Conservation (phyloP, 768 basidiomycete genomes). For the Rhodotorula toruloides region DNA sequence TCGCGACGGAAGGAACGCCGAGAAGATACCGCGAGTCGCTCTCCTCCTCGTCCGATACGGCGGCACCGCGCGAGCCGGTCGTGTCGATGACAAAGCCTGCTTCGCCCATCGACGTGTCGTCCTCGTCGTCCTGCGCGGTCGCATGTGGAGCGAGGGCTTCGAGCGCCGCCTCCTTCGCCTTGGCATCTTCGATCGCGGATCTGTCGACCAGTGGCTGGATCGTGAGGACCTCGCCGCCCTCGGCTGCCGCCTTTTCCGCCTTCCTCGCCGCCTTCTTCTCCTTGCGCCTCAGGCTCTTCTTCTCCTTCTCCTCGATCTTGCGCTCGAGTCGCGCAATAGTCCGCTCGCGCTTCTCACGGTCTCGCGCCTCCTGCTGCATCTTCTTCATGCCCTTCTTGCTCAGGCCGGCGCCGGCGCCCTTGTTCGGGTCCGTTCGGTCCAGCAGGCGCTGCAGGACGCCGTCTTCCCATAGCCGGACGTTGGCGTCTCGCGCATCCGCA, state of each 20-base stretch:
- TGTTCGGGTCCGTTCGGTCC: background rate
- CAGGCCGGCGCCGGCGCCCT: background rate
- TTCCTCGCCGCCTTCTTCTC: slow-evolving; percentile 16
- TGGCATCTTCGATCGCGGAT: slow-evolving; percentile 6
- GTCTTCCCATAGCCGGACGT: slow-evolving; percentile 7
- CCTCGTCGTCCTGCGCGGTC: slow-evolving; percentile 2
- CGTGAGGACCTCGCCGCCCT: background rate
- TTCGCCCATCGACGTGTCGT: background rate
- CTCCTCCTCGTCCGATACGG: slow-evolving; percentile 12
- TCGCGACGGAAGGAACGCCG: slow-evolving; percentile 7
- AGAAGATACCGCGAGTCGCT: slow-evolving; percentile 35
- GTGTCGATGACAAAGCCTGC: slow-evolving; percentile 13
- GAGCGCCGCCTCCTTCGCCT: slow-evolving; percentile 5
- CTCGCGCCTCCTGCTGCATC: slow-evolving; percentile 13
- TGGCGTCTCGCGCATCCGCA: slow-evolving; percentile 6
- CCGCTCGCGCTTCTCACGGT: slow-evolving; percentile 15
- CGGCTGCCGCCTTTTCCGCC: background rate
- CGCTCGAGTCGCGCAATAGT: slow-evolving; percentile 33
- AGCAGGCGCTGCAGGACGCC: slow-evolving; percentile 25
- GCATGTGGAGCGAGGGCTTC: background rate
- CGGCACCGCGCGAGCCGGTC: background rate
- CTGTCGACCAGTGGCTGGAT: background rate
- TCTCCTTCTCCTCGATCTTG: slow-evolving; percentile 21
- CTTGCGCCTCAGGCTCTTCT: slow-evolving; percentile 1
- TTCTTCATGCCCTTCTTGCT: slow-evolving; percentile 26